Evolutionary conservation across 2,329 filamentous ascomycete genomes (phyloP).

Genomic region (Aschersonia sp.): DNA sequence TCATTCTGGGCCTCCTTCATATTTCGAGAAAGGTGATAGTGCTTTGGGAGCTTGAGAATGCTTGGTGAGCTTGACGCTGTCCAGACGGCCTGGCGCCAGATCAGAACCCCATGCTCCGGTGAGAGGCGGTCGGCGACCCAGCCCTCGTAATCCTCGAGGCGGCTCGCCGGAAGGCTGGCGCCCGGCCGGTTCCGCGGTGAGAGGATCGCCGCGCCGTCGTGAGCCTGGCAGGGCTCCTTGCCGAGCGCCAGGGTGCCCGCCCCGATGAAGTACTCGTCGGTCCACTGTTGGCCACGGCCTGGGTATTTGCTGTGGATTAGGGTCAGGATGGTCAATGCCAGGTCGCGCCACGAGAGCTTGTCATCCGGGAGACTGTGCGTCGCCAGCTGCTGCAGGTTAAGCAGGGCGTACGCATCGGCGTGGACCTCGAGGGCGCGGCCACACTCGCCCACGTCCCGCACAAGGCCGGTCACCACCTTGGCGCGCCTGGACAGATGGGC

Average conservation of each 20-base stretch:
- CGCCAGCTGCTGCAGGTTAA: slow-evolving; percentile 69
- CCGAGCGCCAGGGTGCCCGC: slow-evolving; percentile 49
- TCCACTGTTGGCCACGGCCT: slow-evolving; percentile 30
- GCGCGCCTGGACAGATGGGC: slow-evolving; percentile 3
- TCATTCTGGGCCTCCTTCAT: slow-evolving; percentile 3
- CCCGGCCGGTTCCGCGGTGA: slow-evolving; percentile 36
- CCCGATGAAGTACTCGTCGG: slow-evolving; percentile 51
- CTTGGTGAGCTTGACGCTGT: slow-evolving; percentile 3
- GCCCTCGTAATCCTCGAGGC: slow-evolving; percentile 25
- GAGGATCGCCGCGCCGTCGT: slow-evolving; percentile 57
- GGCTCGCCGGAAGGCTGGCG: slow-evolving; percentile 11
- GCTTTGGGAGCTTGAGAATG: too few species aligned
- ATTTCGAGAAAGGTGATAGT: too few species aligned
- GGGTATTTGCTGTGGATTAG: slow-evolving; percentile 59
- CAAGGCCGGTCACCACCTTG: slow-evolving; percentile 8
- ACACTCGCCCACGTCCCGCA: slow-evolving; percentile 8
- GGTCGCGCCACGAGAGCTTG: slow-evolving; percentile 34
- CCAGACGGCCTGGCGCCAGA: slow-evolving; percentile 28
- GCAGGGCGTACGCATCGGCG: slow-evolving; percentile 59
- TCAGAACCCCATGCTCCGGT: slow-evolving; percentile 66
- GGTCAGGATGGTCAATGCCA: slow-evolving; percentile 55
- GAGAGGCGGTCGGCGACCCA: slow-evolving; percentile 61
- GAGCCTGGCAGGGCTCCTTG: slow-evolving; percentile 58
- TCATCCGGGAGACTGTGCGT: slow-evolving; percentile 41
- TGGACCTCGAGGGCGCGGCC: slow-evolving; percentile 50